These are phyloP conservation scores for Pseudocercospora fuligena DNA, from an alignment of 2,329 filamentous ascomycete species.

Conservation along the genomic window DNA sequence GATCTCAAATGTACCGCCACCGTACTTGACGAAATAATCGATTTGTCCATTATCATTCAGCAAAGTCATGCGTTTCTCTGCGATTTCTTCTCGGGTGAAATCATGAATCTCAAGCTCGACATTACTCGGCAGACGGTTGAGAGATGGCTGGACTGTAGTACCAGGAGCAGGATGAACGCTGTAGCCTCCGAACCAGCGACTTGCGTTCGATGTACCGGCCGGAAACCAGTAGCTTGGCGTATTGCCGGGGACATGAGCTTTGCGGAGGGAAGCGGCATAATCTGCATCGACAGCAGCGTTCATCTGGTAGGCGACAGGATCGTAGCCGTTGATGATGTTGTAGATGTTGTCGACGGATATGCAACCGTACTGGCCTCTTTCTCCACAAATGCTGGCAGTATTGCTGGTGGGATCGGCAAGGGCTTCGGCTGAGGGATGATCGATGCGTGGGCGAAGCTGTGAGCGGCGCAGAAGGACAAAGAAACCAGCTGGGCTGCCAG, in stretches of 20 bases:
- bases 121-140: conserved; percentile 51
- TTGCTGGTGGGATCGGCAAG: conserved; percentile 62
- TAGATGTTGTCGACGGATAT: conserved; percentile 95
- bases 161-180: conserved; percentile 38
- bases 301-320: conserved; percentile 86
- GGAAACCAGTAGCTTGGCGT: conserved; percentile 55
- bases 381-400: conserved; percentile 68
- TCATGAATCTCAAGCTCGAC: conserved; percentile 96
- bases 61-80: conserved; percentile 82
- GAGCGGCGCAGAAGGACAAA: conserved; percentile 84
- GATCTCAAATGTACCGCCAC: conserved; percentile 85
- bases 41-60: conserved; percentile 97
- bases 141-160: conserved; percentile 38
- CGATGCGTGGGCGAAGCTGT: conserved; percentile 74
- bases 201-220: conserved; percentile 36
- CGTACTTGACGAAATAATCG: conserved; percentile 83
- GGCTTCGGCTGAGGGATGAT: conserved; percentile 74
- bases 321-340: conserved; percentile 80
- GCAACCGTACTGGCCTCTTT: conserved; percentile 82
- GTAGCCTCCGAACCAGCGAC: conserved; percentile 46
- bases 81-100: conserved; percentile 88
- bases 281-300: conserved; percentile 85
- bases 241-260: conserved; percentile 77
- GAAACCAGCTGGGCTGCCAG: conserved; percentile 88
- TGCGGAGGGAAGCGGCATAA: conserved; percentile 77